Base-by-base conservation (phyloP, 176 grass and related monocot genomes). In the Oryza rufipogon region DNA sequence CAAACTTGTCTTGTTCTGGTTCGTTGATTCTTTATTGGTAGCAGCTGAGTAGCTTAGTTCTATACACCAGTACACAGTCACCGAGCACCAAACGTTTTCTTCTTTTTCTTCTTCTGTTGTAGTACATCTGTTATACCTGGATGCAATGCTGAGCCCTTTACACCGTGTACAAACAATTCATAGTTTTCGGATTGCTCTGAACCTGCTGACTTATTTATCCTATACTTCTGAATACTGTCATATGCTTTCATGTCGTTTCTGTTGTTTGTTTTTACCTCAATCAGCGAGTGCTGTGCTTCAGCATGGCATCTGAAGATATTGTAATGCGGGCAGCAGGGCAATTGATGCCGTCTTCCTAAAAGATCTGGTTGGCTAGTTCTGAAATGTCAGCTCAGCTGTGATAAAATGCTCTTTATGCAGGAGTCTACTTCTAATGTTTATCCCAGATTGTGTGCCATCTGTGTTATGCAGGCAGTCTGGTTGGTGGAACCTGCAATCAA, bases 151-250 rank as follows among this genome's bases (percentile, higher is more conserved):
- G 3, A 76, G 51, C 34, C 83, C 83, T 79, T 79, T 83, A 87
- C 52, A 84, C 81, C 80, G 23, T 91, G 66, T 84, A 91, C 71
- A 91, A 80, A 71, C 63, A 68, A 51, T 68, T 26, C 61, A 76
- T 80, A 80, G 17, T 66, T 84, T 72, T 76, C 71, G 54, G 74
- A 48, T 51, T 68, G 60, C 58, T 73, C 11, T 73, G 69, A 49
- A 80, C 33, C 48, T 68, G 44, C 33, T 7, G 20, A n/a, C 36
- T 70, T 65, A 23, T 68, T 68, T 7, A 25, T 63, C 44, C 16
- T 60, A 11, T 70, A 38, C 16, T 65, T 74, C 34, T 74, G 79
- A 42, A 73, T 83, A 64, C 23, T 85, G 52, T 33, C 4, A 17
- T 68, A 38, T 58, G 47, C 3, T 81, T 41, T 81, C 16, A 20